These are phyloP conservation scores for Chalciporus sp. DNA, from an alignment of 1,284 basidiomycete species.

Conservation along the genomic window DNA sequence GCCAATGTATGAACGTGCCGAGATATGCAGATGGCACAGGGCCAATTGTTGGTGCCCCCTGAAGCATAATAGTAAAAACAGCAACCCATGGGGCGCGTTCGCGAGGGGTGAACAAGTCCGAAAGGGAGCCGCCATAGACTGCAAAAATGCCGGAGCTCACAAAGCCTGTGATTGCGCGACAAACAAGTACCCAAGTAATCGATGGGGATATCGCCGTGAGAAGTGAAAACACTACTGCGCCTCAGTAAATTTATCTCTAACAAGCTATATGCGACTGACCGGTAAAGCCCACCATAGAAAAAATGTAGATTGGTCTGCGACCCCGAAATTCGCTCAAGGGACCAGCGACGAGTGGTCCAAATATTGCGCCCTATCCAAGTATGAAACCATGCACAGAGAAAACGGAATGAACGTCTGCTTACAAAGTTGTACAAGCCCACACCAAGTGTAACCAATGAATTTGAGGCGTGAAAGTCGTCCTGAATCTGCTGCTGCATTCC, in stretches of 20 bases:
- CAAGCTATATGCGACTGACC: conserved; percentile 4
- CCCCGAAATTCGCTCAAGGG: conserved; percentile 31
- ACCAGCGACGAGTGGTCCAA: conserved; percentile 28
- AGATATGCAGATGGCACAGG: conserved; percentile 30
- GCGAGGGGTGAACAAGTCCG: conserved; percentile 27
- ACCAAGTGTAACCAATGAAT: conserved; percentile 24
- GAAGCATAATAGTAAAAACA: conserved; percentile 29
- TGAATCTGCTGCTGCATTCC: conserved; percentile 31
- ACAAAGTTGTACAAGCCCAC: conserved; percentile 31
- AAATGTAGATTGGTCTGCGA: conserved; percentile 25
- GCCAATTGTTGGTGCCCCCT: conserved; percentile 31
- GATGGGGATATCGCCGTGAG: conserved; percentile 24
- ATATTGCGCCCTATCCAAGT: conserved; percentile 19
- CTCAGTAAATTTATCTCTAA: not conserved
- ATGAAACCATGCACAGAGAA: too few relatives aligned
- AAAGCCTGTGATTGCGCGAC: conserved; percentile 24
- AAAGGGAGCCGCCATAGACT: conserved; percentile 29
- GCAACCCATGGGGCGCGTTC: conserved; percentile 30
- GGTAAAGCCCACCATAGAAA: conserved; percentile 26
- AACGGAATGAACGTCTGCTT: not conserved
- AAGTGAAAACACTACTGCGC: conserved; percentile 16
- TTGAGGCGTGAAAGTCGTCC: conserved; percentile 23
- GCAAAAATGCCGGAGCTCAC: conserved; percentile 26
- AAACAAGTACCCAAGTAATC: conserved; percentile 17
- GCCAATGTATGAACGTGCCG: conserved; percentile 26